phyloP scores from a whole-genome alignment of 305 asterid genomes.

The Fraxinus baroniana region DNA sequence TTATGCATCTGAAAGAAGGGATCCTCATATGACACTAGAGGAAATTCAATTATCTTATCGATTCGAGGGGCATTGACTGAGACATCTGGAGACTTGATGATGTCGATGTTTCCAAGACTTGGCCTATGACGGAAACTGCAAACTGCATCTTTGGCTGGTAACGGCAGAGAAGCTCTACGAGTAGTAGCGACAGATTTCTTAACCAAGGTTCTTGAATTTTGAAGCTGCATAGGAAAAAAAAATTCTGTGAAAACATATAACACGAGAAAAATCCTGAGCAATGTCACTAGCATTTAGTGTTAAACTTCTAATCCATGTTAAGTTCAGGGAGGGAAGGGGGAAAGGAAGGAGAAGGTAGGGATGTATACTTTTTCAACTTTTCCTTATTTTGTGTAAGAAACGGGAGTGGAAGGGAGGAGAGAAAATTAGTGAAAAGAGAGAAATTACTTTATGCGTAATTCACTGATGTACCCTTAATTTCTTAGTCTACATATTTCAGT shows the following conservation, averaged over 20 bases:
- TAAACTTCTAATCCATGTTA: not conserved
- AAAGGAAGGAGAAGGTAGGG: not conserved
- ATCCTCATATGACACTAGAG: conserved; percentile 58
- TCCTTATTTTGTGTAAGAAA: not conserved
- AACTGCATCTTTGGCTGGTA: conserved; percentile 43
- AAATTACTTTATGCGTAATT: not conserved
- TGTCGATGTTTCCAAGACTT: conserved; percentile 43
- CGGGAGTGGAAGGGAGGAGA: not conserved
- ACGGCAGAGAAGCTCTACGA: conserved; percentile 74
- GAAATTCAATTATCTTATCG: conserved; percentile 78
- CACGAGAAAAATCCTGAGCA: conserved; percentile 20
- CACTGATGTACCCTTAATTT: not conserved
- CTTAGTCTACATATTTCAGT: not conserved
- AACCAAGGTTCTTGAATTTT: conserved; percentile 47
- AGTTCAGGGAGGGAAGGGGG: not conserved
- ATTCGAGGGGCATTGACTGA: conserved; percentile 80
- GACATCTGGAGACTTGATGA: conserved; percentile 61
- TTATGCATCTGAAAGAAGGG: conserved; percentile 39
- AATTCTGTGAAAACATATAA: conserved; percentile 1
- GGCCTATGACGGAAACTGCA: conserved; percentile 39
- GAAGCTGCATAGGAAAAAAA: conserved; percentile 42
- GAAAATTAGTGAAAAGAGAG: not conserved
- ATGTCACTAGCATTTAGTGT: not conserved
- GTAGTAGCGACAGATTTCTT: conserved; percentile 55
- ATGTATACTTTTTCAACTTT: not conserved